phyloP scores from a whole-genome alignment of 176 grass and related monocot species.

The Ampelocalamus luodianensis region DNA sequence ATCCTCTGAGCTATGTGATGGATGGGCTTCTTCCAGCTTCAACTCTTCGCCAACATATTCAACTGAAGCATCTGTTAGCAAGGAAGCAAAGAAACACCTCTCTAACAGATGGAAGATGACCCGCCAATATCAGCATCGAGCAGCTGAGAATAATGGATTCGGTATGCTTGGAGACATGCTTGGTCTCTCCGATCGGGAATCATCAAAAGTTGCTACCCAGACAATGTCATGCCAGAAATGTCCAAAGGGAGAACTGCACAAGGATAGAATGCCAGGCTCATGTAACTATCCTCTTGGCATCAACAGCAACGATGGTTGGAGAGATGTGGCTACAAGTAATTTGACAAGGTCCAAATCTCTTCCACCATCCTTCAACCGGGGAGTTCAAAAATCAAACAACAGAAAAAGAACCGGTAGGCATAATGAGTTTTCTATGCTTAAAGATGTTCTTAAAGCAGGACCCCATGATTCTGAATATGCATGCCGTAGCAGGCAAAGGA shows the following conservation, averaged over 20 bases:
- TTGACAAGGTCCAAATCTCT: constrained; percentile 77
- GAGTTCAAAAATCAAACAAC: constrained; percentile 58
- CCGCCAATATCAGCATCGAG: constrained; percentile 48
- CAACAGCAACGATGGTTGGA: constrained; percentile 70
- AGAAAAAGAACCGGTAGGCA: constrained; percentile 62
- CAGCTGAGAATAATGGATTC: constrained; percentile 40
- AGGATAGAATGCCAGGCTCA: constrained; percentile 39
- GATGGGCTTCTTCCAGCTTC: constrained; percentile 52
- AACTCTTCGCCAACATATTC: constrained; percentile 59
- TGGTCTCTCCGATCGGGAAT: constrained; percentile 65
- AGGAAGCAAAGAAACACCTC: constrained; percentile 86
- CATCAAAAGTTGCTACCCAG: constrained; percentile 30
- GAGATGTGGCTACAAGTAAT: constrained; percentile 53
- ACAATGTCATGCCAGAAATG: constrained; percentile 23
- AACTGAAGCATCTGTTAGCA: constrained; percentile 76
- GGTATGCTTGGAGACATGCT: constrained; percentile 80
- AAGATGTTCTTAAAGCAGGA: constrained; percentile 79
- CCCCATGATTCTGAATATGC: constrained; percentile 55
- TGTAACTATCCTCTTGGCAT: constrained; percentile 50
- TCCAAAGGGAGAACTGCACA: constrained; percentile 45
- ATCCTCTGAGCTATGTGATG: constrained; percentile 59
- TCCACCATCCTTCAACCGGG: constrained; percentile 52
- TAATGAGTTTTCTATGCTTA: constrained; percentile 79
- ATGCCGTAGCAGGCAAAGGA: constrained; percentile 45
- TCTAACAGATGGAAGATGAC: constrained; percentile 84